Conservation (phyloP, 495 filamentous ascomycete species). For the Penicillium bialowiezense region DNA sequence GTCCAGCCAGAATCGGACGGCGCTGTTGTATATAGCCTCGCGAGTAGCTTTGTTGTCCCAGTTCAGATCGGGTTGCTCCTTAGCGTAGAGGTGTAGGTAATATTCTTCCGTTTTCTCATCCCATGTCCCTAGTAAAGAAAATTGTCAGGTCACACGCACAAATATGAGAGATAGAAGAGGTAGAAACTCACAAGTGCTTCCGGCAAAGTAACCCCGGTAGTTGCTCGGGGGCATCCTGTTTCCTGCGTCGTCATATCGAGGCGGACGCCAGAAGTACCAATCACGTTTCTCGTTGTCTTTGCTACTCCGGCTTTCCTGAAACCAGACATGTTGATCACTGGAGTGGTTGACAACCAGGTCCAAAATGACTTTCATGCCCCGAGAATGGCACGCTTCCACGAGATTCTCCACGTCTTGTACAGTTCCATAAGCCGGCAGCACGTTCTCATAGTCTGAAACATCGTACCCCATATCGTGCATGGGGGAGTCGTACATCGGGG, state of each 20-base stretch:
- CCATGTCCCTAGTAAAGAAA: slow-evolving; percentile 28
- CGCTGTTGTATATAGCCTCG: slow-evolving; percentile 43
- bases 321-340: slow-evolving; percentile 55
- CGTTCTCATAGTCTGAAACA: slow-evolving; percentile 57
- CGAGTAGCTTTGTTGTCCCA: slow-evolving; percentile 49
- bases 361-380: slow-evolving; percentile 53
- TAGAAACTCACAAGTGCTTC: slow-evolving; percentile 37
- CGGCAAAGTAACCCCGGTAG: slow-evolving; percentile 50
- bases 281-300: slow-evolving; percentile 45
- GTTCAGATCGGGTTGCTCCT: slow-evolving; percentile 53
- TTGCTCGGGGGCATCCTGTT: slow-evolving; percentile 54
- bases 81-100: slow-evolving; percentile 48
- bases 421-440: slow-evolving; percentile 51
- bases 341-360: slow-evolving; percentile 60
- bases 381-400: slow-evolving; percentile 42
- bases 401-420: slow-evolving; percentile 51
- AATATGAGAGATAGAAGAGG: not conserved
- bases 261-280: slow-evolving; percentile 58
- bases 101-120: slow-evolving; percentile 50
- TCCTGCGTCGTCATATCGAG: slow-evolving; percentile 43
- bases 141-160: not conserved
- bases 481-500: slow-evolving; percentile 45
- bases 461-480: slow-evolving; percentile 51
- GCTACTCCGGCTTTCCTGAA: slow-evolving; percentile 47
- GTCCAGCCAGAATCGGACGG: slow-evolving; percentile 53